A percentile compares a stretch with the other conserved stretches of the same genome.
Conservation (phyloP, 495 filamentous ascomycete species). For the Bacidia gigantensis region DNA sequence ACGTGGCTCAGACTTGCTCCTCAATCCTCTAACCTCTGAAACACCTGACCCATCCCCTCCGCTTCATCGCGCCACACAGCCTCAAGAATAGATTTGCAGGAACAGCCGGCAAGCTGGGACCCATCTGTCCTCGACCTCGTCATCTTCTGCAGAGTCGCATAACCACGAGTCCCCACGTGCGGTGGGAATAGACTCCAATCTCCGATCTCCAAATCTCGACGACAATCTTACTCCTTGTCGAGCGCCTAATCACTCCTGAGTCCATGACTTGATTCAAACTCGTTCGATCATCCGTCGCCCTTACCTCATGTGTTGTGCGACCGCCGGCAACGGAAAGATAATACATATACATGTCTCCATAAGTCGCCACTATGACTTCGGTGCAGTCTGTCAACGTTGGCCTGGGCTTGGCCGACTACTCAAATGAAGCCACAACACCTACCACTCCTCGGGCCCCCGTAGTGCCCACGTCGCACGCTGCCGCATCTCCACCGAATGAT, state of each 20-base stretch:
- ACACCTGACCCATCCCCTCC: conserved; percentile 1
- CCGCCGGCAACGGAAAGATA: neutral
- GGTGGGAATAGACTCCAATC: neutral
- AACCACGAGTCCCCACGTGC: neutral
- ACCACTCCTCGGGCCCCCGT: conserved; percentile 47
- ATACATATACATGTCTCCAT: conserved; percentile 1
- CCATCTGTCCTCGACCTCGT: neutral
- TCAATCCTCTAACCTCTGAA: conserved; percentile 1
- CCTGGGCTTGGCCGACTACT: conserved; percentile 39
- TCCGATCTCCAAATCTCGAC: neutral
- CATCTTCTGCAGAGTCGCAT: neutral
- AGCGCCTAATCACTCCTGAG: neutral
- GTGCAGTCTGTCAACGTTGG: conserved; percentile 71
- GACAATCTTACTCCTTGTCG: neutral
- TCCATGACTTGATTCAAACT: neutral
- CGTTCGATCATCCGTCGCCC: neutral
- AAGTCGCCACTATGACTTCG: conserved; percentile 31
- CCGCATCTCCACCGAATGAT: conserved; percentile 22
- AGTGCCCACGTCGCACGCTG: conserved; percentile 25
- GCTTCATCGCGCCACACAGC: conserved; percentile 3
- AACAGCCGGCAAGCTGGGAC: neutral
- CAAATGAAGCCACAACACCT: conserved; percentile 46
- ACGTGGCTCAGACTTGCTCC: no score
- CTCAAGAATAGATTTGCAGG: neutral
- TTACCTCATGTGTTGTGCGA: neutral